Conservation (phyloP, 2,329 filamentous ascomycete genomes). For the Nemania sp. region DNA sequence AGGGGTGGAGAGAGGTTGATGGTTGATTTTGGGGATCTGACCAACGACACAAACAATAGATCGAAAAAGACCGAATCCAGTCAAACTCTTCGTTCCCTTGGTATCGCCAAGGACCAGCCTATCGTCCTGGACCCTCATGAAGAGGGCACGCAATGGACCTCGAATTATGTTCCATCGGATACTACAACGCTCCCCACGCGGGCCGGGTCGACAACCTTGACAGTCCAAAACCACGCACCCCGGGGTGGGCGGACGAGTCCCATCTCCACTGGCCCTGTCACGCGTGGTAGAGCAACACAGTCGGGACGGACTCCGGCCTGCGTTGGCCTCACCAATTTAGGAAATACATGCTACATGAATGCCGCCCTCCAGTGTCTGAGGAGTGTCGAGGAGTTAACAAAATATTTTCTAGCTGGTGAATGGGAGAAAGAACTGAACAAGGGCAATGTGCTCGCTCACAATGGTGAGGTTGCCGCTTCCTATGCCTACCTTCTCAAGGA, state of each 20-base stretch:
- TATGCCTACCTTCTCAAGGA: constrained; percentile 78
- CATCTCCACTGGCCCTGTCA: constrained; percentile 62
- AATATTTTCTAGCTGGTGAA: constrained; percentile 80
- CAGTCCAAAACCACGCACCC: constrained; percentile 45
- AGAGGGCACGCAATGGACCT: constrained; percentile 62
- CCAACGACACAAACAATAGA: constrained; percentile 55
- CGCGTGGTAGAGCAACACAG: constrained; percentile 72
- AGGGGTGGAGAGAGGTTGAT: constrained; percentile 67
- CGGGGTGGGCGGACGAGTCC: constrained; percentile 74
- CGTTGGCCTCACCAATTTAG: constrained; percentile 85
- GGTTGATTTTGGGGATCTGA: constrained; percentile 69
- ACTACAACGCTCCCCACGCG: constrained; percentile 43
- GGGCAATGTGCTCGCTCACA: constrained; percentile 82
- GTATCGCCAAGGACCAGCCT: constrained; percentile 72
- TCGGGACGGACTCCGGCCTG: constrained; percentile 74
- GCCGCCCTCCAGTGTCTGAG: constrained; percentile 93
- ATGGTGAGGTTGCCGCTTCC: constrained; percentile 82
- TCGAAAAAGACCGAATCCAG: constrained; percentile 73
- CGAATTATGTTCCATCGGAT: constrained; percentile 47
- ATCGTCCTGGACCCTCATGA: constrained; percentile 84
- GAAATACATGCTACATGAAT: constrained; percentile 99
- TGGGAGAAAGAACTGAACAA: constrained; percentile 83
- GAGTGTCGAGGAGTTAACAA: constrained; percentile 88
- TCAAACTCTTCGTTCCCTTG: constrained; percentile 66
- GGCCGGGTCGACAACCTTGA: constrained; percentile 41